Evolutionary conservation across 306 rosid species (phyloP), one percentile per base, ranked within the genome.

Genomic region (Vicia sativa): DNA sequence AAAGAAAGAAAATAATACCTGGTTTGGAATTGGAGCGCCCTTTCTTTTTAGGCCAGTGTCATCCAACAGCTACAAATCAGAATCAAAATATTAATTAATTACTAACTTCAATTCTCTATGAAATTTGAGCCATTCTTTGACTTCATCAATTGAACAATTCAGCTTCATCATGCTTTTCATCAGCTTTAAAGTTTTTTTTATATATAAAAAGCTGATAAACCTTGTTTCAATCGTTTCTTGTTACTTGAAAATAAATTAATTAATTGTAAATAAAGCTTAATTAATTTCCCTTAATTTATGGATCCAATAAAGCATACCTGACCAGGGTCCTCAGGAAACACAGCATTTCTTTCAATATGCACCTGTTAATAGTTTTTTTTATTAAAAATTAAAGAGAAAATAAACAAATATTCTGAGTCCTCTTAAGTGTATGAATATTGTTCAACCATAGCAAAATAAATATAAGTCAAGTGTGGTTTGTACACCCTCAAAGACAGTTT

Each of bases 291-390:
- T 31, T 65, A 75, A 64, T 69, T 77, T 81, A 61, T 71, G 50
- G 80, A 78, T 78, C 82, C 80, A 65, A 70, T 75, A 74, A 67
- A 74, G 80, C 21, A 54, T 75, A 81, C 82, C 86, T 81, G 86
- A 55, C 78, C 83, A 44, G 82, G 86, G 82, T 78, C 83, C 76
- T 81, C 83, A 70, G 86, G 83, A 67, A 81, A 81, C 67, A 78
- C 83, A 66, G 73, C 54, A 70, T 66, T 81, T 15, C 78, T 78
- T 72, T 81, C 82, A 52, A 76, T 78, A 18, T 78, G 82, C 50
- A 60, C 78, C 86, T 78, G 60, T 74, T 73, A 63, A 50, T 52
- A 28, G 35, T 38, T 68, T 55, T 7, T 14, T 19, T 15, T 50
- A 58, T 8, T 5, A 65, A 72, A 25, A 21, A 44, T 45, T 6